phyloP scores from a whole-genome alignment of 768 basidiomycete species.

The Panaeolus papilionaceus region DNA sequence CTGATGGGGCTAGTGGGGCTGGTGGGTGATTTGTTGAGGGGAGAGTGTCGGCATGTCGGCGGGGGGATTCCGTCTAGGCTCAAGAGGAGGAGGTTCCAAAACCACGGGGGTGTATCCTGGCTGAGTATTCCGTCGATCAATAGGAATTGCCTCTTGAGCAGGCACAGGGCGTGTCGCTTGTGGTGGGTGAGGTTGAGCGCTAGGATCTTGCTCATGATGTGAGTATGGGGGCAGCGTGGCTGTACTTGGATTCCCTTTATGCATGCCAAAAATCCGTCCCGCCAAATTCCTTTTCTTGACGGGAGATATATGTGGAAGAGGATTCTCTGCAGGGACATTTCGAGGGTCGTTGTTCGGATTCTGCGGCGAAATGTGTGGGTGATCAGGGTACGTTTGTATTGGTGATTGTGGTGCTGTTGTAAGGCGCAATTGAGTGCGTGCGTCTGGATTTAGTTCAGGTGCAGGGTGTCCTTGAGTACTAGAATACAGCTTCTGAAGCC shows the following conservation, averaged over 20 bases:
- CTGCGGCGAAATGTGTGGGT: neutral
- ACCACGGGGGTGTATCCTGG: neutral
- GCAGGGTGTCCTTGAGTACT: neutral
- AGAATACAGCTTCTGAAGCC: constrained; percentile 2
- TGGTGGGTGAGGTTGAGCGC: neutral
- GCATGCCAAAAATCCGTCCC: neutral
- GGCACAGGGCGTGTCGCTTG: neutral
- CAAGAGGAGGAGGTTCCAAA: neutral
- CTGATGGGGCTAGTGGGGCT: neutral
- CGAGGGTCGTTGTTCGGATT: neutral
- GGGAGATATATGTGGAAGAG: neutral
- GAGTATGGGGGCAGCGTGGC: neutral
- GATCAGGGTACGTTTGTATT: neutral
- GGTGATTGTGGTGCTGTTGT: neutral
- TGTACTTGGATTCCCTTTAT: neutral
- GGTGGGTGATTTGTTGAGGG: neutral
- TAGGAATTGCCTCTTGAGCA: too few species aligned
- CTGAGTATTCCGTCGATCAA: too few species aligned
- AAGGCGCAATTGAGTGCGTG: neutral
- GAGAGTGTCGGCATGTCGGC: neutral
- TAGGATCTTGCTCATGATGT: neutral
- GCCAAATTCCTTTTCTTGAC: neutral
- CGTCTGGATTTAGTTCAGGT: neutral
- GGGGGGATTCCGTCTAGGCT: neutral
- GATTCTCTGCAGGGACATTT: neutral